phyloP scores from a whole-genome alignment of 257 asterid genomes.

The Gentiana straminea region DNA sequence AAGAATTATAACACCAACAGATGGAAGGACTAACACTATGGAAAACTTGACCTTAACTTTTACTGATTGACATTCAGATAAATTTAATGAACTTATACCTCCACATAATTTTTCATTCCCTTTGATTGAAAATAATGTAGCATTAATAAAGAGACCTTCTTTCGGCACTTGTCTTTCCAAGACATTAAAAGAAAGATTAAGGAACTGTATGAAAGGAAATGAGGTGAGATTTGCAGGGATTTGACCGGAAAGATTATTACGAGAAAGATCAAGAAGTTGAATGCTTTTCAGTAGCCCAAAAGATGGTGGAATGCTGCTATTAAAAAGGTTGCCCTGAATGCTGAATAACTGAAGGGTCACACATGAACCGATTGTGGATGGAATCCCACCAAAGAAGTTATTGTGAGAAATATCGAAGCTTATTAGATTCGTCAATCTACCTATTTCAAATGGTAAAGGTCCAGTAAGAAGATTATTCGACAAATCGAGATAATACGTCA shows the following conservation, averaged over 20 bases:
- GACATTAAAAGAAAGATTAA: neutral
- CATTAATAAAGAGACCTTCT: constrained; percentile 3
- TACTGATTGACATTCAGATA: neutral
- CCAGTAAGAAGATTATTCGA: constrained; percentile 1
- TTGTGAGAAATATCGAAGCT: neutral
- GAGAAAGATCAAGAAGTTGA: neutral
- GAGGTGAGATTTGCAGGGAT: neutral
- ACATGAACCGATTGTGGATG: neutral
- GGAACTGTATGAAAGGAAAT: neutral
- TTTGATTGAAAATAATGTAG: neutral
- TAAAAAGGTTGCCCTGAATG: neutral
- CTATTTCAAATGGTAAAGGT: neutral
- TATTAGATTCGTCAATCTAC: neutral
- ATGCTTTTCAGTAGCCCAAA: neutral
- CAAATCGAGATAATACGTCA: neutral
- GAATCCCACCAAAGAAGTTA: neutral
- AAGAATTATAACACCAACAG: neutral
- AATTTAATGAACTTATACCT: neutral
- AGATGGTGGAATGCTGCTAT: neutral
- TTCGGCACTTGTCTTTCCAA: neutral
- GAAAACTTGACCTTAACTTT: neutral
- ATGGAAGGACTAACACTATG: neutral
- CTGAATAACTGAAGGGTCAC: neutral
- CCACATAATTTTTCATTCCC: neutral
- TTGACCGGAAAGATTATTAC: constrained; percentile 1